Base-by-base conservation (phyloP, 2,329 filamentous ascomycete genomes). In the Aspergillus melleus region DNA sequence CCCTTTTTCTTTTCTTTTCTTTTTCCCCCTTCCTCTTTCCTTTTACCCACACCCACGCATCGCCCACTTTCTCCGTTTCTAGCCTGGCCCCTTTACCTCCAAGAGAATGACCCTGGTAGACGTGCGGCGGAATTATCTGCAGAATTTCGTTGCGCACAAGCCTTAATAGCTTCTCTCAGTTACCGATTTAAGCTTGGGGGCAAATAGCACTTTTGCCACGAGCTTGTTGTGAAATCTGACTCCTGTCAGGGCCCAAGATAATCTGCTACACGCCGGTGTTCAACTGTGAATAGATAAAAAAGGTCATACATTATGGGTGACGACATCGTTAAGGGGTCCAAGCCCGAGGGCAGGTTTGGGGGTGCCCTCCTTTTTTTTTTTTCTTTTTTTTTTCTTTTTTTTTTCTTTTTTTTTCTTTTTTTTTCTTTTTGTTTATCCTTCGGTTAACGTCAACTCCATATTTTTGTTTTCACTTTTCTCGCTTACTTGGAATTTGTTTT, bases 201-300 rank as follows among this genome's bases (percentile, higher is more conserved):
- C 52, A 39, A 68, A 62, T 64, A 66, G 65, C 61, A 63, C 61
- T 61, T 60, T 69, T 61, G 65, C 71, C 72, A 74, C 69, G 70
- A 73, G 68, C 61, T 67, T 59, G 57, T 65, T 61, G 61, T 65
- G 60, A 59, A 67, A 67, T 66, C 64, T 63, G 60, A 59, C 63
- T 61, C 65, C 65, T 67, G 66, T 60, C 70, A 71, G 70, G 70
- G 68, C 65, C 66, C 65, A 61, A 57, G 57, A 54, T 29, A 52
- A 57, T 29, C 36, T 30, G 20, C 36, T 49, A 55, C 53, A 26
- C 42, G 20, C 42, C 20, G 53, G n/a, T 22, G 26, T 44, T 52
- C 9, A 52, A 58, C 20, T 16, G 39, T 57, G 32, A 51, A 57
- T 24, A 55, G 30, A 59, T 50, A 51, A 53, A 49, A 51, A 55